Evolutionary conservation across 2,329 filamentous ascomycete species (phyloP).

Genomic region (Herpotrichia juniperi): DNA sequence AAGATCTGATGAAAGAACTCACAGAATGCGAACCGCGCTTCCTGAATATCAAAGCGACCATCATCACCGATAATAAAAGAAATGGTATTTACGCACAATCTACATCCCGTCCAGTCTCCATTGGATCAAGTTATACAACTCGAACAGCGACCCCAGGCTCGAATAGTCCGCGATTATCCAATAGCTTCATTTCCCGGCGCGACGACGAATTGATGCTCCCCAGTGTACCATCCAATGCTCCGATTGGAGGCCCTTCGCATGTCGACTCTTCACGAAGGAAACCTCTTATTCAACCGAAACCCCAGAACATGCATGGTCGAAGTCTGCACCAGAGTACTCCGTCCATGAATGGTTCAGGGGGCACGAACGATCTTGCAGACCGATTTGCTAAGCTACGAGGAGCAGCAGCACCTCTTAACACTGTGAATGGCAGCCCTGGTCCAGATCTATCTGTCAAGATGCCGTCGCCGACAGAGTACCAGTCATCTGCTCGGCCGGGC

Average conservation of each 20-base stretch:
- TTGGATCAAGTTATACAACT: conserved; percentile 8
- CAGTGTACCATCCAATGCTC: conserved; percentile 29
- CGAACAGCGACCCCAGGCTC: conserved; percentile 9
- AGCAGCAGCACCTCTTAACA: conserved; percentile 25
- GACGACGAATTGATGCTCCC: conserved; percentile 45
- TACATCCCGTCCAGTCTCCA: conserved; percentile 9
- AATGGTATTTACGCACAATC: conserved; percentile 51
- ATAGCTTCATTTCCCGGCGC: conserved; percentile 16
- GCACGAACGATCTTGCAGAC: conserved; percentile 38
- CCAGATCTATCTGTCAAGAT: conserved; percentile 46
- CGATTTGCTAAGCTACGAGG: conserved; percentile 46
- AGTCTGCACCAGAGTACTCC: conserved; percentile 51
- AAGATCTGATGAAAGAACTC: conserved; percentile 44
- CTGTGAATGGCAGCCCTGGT: conserved; percentile 24
- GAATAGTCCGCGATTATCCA: conserved; percentile 20
- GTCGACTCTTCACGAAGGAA: conserved; percentile 32
- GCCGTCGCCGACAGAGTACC: conserved; percentile 49
- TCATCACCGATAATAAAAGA: conserved; percentile 58
- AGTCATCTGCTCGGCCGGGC: conserved; percentile 38
- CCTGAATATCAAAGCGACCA: conserved; percentile 56
- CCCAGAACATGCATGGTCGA: conserved; percentile 69
- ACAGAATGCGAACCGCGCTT: conserved; percentile 50
- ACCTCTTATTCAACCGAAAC: conserved; percentile 67
- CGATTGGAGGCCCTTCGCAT: conserved; percentile 24
- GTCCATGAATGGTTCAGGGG: conserved; percentile 22